Evolutionary conservation across 495 filamentous ascomycete species (phyloP), one percentile per base, ranked within the genome.

Genomic region (Aspergillus sclerotioniger): DNA sequence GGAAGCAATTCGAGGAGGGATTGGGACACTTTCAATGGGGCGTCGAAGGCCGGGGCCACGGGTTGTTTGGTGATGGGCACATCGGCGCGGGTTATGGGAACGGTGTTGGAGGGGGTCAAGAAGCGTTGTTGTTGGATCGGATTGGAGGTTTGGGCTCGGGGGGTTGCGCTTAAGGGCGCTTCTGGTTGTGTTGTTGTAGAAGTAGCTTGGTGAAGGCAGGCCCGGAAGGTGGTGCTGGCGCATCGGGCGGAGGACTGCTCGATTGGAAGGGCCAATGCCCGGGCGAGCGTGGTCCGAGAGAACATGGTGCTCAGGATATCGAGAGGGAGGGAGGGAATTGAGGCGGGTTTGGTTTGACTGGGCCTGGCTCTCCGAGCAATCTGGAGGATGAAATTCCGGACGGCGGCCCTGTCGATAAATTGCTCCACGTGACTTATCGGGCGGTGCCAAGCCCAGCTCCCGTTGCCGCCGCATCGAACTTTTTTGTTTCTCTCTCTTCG

Each of bases 1-100:
- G 93, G 90, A 51, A 96, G 87, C 33, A 90, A 81, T 39, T 82
- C 68, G 53, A 82, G 78, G 58, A 93, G 79, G 7, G 84, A 84
- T 37, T 79, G 67, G 54, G 76, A 76, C 64, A 87, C 69, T 62
- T 72, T 66, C 28, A 79, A 68, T 29, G 75, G 67, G 1, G 69
- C 53, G 53, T 56, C 54, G 60, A 79, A 75, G 54, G 61, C 63
- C 9, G 72, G 73, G n/a, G 62, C 58, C 41, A 72, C 63, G 53
- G 71, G 69, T 50, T 67, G 73, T 66, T 76, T 77, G 48, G 56
- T 54, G 28, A 58, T 25, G 53, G 67, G 66, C 58, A 69, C 50
- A 57, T 68, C 51, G 35, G 63, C n/a, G 62, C 61, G 63, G 57
- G 62, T 54, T 54, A 55, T 46, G 47, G 63, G 59, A 19, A 56